Evolutionary conservation across 2,329 filamentous ascomycete species (phyloP).

Genomic region (Exophiala aquamarina): DNA sequence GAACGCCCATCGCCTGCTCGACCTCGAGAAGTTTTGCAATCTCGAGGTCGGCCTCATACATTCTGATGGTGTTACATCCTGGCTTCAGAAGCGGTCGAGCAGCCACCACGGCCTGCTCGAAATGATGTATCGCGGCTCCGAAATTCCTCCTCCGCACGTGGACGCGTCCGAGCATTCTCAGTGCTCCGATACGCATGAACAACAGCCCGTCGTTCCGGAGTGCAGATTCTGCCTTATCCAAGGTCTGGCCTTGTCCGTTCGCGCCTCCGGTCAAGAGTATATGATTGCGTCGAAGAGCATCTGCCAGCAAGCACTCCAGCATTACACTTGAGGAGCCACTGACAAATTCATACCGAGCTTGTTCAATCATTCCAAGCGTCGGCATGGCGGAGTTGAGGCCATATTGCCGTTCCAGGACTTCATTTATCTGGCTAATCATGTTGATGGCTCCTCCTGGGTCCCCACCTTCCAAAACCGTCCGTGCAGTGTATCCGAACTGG

Average conservation of each 20-base stretch:
- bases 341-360: conserved; percentile 5
- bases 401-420: conserved; percentile 3
- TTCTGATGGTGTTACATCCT: conserved; percentile 1
- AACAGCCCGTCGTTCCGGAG: conserved; percentile 2
- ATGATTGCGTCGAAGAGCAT: conserved; percentile 10
- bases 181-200: conserved; percentile 6
- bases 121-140: conserved; percentile 4
- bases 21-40: conserved; percentile 2
- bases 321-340: conserved; percentile 5
- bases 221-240: conserved; percentile 2
- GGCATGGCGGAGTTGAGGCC: conserved; percentile 7
- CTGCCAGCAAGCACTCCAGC: conserved; percentile 9
- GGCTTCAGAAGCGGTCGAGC: conserved; percentile 2
- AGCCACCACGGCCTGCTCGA: conserved; percentile 3
- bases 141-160: conserved; percentile 11
- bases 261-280: conserved; percentile 2
- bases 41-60: conserved; percentile 11
- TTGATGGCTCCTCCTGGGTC: background rate
- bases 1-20: conserved; percentile 5
- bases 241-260: background rate
- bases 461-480: conserved; percentile 1
- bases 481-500: conserved; percentile 9
- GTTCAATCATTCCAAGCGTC: conserved; percentile 5
- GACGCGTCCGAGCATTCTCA: conserved; percentile 10
- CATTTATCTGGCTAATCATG: conserved; percentile 3